Evolutionary conservation across 148 eudicot genomes (phyloP).

Genomic region (Bassia scoparia): DNA sequence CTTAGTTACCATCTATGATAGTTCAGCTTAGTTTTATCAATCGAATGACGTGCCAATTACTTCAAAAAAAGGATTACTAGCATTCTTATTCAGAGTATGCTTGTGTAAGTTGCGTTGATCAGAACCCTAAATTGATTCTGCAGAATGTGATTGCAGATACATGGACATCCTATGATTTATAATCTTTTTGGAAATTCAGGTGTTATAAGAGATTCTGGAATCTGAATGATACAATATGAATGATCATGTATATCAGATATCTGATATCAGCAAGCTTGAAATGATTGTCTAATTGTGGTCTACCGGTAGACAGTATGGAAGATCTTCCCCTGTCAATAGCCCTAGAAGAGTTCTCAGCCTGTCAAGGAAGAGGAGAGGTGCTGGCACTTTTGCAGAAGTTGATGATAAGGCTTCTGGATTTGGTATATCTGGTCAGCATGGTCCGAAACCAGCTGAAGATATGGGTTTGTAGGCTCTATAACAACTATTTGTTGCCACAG

Average conservation of each 20-base stretch:
- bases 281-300: slow-evolving; percentile 1
- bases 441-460: slow-evolving; percentile 85
- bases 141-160: too few relatives aligned
- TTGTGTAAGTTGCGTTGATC: too few relatives aligned
- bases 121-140: background rate
- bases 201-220: background rate
- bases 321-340: slow-evolving; percentile 68
- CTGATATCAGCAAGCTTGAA: slow-evolving; percentile 1
- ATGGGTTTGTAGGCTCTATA: slow-evolving; percentile 90
- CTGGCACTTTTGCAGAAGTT: slow-evolving; percentile 39
- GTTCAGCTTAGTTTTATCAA: too few relatives aligned
- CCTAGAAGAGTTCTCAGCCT: slow-evolving; percentile 79
- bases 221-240: slow-evolving; percentile 5
- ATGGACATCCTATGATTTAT: background rate
- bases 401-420: slow-evolving; percentile 48
- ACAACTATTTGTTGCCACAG: slow-evolving; percentile 79
- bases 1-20: too few relatives aligned
- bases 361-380: slow-evolving; percentile 60
- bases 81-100: too few relatives aligned
- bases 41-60: too few relatives aligned
- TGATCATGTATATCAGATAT: background rate
- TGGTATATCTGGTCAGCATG: slow-evolving; percentile 75
- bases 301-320: slow-evolving; percentile 36
- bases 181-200: background rate
- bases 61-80: too few relatives aligned